A percentile compares a stretch with the other conserved stretches of the same genome.
phyloP scores from a whole-genome alignment of 345 rosid genomes.

The Eucalyptus victrix region DNA sequence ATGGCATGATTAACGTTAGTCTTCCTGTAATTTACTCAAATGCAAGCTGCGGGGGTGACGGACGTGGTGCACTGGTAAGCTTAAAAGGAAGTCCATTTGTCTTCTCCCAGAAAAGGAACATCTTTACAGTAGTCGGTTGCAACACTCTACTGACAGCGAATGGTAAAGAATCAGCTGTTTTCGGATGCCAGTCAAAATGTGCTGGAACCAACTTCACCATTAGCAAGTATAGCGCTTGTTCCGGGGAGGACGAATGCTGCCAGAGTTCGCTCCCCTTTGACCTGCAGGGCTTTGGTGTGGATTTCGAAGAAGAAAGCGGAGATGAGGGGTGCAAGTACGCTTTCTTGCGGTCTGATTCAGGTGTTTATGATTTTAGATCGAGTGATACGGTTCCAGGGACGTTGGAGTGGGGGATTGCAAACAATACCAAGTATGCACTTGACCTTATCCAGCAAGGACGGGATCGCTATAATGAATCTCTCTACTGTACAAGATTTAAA shows the following conservation, averaged over 20 bases:
- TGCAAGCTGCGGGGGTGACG: not conserved
- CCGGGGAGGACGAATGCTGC: not conserved
- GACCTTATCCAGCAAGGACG: too few relatives aligned
- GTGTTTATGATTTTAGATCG: too few relatives aligned
- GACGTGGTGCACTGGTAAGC: not conserved
- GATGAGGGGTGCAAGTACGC: not conserved
- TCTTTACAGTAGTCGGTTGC: not conserved
- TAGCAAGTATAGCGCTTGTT: not conserved
- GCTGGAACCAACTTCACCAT: not conserved
- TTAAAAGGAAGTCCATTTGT: not conserved
- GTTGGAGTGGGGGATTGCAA: not conserved
- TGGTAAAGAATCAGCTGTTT: too few relatives aligned
- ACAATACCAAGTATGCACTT: rapidly evolving
- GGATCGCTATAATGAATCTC: too few relatives aligned
- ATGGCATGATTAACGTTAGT: not conserved
- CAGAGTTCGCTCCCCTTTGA: not conserved
- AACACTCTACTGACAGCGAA: not conserved
- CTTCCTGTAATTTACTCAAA: not conserved
- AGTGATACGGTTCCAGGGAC: too few relatives aligned
- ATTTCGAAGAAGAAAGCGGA: not conserved
- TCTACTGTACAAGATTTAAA: too few relatives aligned
- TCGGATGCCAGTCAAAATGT: not conserved
- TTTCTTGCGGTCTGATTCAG: too few relatives aligned
- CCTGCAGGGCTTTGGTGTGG: not conserved
- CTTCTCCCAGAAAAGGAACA: not conserved